Evolutionary conservation across 2,329 filamentous ascomycete genomes (phyloP).

Genomic region (Calonectria leucothoes): DNA sequence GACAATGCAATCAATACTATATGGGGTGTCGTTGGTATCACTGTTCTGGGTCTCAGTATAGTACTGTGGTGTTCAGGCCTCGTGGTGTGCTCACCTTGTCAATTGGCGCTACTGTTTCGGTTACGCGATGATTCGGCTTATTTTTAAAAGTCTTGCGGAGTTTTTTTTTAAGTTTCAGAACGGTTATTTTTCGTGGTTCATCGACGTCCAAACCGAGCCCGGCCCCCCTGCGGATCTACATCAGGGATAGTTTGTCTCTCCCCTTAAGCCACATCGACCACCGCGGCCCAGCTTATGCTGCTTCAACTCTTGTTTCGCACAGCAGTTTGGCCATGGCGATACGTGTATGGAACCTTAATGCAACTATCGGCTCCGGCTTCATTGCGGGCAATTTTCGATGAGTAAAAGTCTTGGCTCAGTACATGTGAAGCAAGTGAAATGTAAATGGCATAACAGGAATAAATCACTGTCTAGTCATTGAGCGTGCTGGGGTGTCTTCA

Average conservation of each 20-base stretch:
- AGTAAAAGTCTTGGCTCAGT: neutral
- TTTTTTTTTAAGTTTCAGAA: slow-evolving; percentile 14
- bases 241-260: slow-evolving; percentile 16
- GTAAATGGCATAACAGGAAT: neutral
- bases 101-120: slow-evolving; percentile 8
- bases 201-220: neutral
- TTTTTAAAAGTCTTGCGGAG: neutral
- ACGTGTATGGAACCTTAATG: slow-evolving; percentile 1
- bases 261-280: slow-evolving; percentile 16
- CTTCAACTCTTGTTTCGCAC: neutral
- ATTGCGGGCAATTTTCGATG: neutral
- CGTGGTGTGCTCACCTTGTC: neutral
- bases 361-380: neutral
- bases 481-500: neutral
- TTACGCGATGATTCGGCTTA: neutral
- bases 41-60: neutral
- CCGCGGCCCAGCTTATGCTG: neutral
- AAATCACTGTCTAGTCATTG: neutral
- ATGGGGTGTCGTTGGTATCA: neutral
- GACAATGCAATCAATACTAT: neutral
- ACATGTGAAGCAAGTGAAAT: neutral
- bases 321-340: neutral
- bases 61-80: neutral
- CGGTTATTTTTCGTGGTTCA: slow-evolving; percentile 17
- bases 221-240: slow-evolving; percentile 23